These are phyloP conservation scores for Aspergillus quadrilineatus DNA, from an alignment of 2,329 filamentous ascomycete genomes.

Conservation along the genomic window DNA sequence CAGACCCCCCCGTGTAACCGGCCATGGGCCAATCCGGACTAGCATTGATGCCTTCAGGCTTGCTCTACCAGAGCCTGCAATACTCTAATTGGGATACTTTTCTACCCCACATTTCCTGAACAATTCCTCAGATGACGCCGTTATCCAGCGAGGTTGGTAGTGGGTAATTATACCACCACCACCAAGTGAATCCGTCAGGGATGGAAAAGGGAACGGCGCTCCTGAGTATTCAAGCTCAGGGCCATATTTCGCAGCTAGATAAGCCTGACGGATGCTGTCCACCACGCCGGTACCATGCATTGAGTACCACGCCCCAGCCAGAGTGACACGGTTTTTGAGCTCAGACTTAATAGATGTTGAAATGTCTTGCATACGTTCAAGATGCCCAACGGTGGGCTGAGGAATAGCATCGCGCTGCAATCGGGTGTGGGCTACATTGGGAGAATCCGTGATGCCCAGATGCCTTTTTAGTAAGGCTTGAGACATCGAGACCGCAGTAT, in stretches of 20 bases:
- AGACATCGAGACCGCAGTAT: slow-evolving; percentile 69
- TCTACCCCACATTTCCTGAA: neutral
- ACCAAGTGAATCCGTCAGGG: too few species aligned
- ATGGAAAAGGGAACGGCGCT: neutral
- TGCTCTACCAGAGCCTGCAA: neutral
- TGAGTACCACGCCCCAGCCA: slow-evolving; percentile 57
- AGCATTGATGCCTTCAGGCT: neutral
- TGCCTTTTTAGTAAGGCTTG: slow-evolving; percentile 69
- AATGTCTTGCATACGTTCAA: slow-evolving; percentile 58
- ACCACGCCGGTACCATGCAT: slow-evolving; percentile 49
- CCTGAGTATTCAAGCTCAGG: slow-evolving; percentile 18
- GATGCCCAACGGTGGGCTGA: slow-evolving; percentile 82
- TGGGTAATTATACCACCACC: too few species aligned
- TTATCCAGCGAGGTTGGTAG: neutral
- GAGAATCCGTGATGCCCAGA: slow-evolving; percentile 65
- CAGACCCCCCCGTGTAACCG: neutral
- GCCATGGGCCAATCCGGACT: neutral
- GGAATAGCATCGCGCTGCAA: slow-evolving; percentile 76
- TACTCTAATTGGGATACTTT: neutral
- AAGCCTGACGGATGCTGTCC: slow-evolving; percentile 58
- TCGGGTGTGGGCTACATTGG: slow-evolving; percentile 61
- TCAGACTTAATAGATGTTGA: slow-evolving; percentile 54
- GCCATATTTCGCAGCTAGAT: slow-evolving; percentile 50
- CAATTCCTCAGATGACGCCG: neutral
- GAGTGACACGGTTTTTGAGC: slow-evolving; percentile 64